Percentiles rank a stretch among this genome's conserved stretches.
Conservation (phyloP, 495 filamentous ascomycete genomes). For the Amorphotheca resinae region DNA sequence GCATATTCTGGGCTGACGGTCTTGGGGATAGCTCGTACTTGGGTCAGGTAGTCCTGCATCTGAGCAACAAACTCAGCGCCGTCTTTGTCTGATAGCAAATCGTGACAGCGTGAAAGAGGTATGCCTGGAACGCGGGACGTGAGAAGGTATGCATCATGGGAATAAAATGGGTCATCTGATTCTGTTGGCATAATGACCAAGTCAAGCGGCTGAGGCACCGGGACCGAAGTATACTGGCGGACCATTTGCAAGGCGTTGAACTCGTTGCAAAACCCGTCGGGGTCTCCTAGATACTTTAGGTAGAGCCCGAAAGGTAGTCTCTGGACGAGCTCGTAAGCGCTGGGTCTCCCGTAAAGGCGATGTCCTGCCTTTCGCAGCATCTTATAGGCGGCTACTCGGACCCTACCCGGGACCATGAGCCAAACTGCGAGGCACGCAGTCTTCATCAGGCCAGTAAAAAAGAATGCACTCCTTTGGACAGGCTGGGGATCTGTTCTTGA, state of each 20-base stretch:
- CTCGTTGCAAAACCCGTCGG: neutral
- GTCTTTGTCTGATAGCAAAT: neutral
- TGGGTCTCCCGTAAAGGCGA: constrained; percentile 14
- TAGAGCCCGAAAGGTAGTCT: constrained; percentile 26
- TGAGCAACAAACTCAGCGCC: neutral
- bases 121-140: neutral
- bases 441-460: neutral
- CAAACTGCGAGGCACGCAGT: constrained; percentile 11
- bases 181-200: constrained; percentile 16
- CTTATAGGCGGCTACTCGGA: constrained; percentile 17
- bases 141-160: neutral
- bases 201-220: constrained; percentile 20
- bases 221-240: constrained; percentile 20
- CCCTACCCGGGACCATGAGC: constrained; percentile 13
- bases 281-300: constrained; percentile 16
- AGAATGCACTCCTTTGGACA: neutral
- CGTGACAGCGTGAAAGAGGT: neutral
- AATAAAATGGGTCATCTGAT: neutral
- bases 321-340: constrained; percentile 9
- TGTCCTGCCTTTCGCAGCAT: constrained; percentile 16
- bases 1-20: neutral
- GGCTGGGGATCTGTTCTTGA: neutral
- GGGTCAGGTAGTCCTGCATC: neutral
- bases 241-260: constrained; percentile 18
- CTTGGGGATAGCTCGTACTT: no score